Evolutionary conservation across 2,329 filamentous ascomycete species (phyloP), one percentile per base, ranked within the genome.

Genomic region (Cephalotrichum gorgonifer): DNA sequence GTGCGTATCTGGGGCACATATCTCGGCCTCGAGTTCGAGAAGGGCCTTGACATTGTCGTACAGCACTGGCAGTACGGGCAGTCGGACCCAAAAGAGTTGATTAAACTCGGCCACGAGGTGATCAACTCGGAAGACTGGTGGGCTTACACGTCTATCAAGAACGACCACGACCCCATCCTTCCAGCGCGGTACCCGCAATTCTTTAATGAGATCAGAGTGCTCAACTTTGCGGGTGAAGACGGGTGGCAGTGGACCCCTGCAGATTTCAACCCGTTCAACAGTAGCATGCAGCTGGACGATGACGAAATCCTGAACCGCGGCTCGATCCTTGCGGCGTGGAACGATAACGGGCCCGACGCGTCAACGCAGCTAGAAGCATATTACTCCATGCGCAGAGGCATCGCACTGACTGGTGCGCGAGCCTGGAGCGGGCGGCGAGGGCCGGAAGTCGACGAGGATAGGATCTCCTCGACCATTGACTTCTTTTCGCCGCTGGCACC

Each of bases 61-160:
- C 70, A 74, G 53, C 71, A 74, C 51, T 74, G 71, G 71, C 69
- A 72, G 49, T 72, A 69, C 50, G 68, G 69, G 1, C 63, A 74
- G 45, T 73, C 70, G 2, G 69, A 73, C 49, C 71, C 71, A 4
- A 55, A 70, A 0, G 53, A 61, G 9, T 63, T 74, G 1, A 59
- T 66, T 11, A 50, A 56, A 1, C 55, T 62, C 4, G 63, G 62
- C 2, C 71, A 72, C 50, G 50, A 60, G 0, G 30, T 71, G 9
- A 61, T 73, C 58, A 74, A 74, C 53, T 71, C 69, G 1, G 62
- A 73, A 41, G 71, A 74, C 52, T 72, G 69, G 69, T 74, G 70
- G 74, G 72, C 70, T 0, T 78, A 78, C 53, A 73, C 76, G 65
- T 70, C 68, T 5, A 55, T 78, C 47, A 78, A 78, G 51, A 78